Percentiles rank a stretch among this genome's conserved stretches.
phyloP scores from a whole-genome alignment of 2,329 filamentous ascomycete genomes.

The Blastomyces parvus region DNA sequence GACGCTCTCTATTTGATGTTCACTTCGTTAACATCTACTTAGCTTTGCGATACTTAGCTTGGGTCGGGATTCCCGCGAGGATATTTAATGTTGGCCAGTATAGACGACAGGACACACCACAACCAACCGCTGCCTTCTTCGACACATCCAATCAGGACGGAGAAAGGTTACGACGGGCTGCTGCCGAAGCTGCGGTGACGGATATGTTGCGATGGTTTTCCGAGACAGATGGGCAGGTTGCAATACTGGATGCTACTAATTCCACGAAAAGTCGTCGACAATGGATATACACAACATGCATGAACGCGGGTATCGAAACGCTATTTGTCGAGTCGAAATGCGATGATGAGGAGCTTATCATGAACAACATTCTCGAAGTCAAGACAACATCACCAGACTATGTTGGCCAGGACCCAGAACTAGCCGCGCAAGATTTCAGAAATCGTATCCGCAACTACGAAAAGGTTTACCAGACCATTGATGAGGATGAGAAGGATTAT shows the following conservation, averaged over 20 bases:
- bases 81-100: slow-evolving; percentile 98
- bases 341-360: slow-evolving; percentile 90
- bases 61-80: slow-evolving; percentile 87
- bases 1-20: not conserved
- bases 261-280: slow-evolving; percentile 79
- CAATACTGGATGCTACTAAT: slow-evolving; percentile 93
- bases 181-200: slow-evolving; percentile 79
- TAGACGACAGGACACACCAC: slow-evolving; percentile 77
- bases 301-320: slow-evolving; percentile 69
- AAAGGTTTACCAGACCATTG: slow-evolving; percentile 89
- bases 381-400: slow-evolving; percentile 97
- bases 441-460: slow-evolving; percentile 95
- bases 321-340: slow-evolving; percentile 96
- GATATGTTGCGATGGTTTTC: slow-evolving; percentile 95
- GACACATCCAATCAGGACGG: slow-evolving; percentile 83
- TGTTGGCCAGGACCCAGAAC: slow-evolving; percentile 82
- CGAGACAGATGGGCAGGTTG: slow-evolving; percentile 66
- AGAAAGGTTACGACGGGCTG: slow-evolving; percentile 75
- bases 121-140: slow-evolving; percentile 91
- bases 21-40: slow-evolving; percentile 8
- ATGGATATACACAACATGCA: slow-evolving; percentile 81
- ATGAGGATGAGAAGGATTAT: slow-evolving; percentile 74
- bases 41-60: slow-evolving; percentile 91
- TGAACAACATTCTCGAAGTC: slow-evolving; percentile 95
- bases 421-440: slow-evolving; percentile 82